Evolutionary conservation across 2,329 filamentous ascomycete genomes (phyloP), one percentile per base, ranked within the genome.

Genomic region (Paramyrothecium roridum): DNA sequence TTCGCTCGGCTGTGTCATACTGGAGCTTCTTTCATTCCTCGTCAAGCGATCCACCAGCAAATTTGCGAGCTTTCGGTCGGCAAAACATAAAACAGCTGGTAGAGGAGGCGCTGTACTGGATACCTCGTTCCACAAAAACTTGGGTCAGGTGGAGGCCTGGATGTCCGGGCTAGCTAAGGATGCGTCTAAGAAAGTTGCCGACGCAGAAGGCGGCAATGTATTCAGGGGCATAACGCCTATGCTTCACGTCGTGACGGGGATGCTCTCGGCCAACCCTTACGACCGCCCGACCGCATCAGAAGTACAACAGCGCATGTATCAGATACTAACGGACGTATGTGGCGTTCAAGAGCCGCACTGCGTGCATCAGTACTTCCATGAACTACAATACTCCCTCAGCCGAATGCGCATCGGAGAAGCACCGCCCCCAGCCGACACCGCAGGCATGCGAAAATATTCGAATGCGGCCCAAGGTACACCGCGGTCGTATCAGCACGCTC

Each of bases 111-210:
- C 84, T 7, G 80, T 87, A 1, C 78, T 81, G 8, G 88, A 91
- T 70, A 80, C 86, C 0, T 89, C 86, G 1, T 92, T 89, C 68
- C 88, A 91, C 69, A 82, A 82, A 59, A 90, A 91, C 61, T 75
- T 88, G 1, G 80, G 82, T 17, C 87, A 89, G 67, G 80, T 91
- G 2, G 82, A 88, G 59, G 77, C 77, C 16, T 92, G 89, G 89
- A 87, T 90, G 75, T 73, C 75, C 1, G 71, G 71, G 2, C 72
- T 90, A 4, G 81, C 83, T 33, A 82, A 83, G 56, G 83, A 87
- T n/a, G 83, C 82, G 52, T 68, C 61, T 58, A 80, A 78, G 62
- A 79, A 80, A 61, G 70, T 65, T 6, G 64, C 68, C 2, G 65
- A 65, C 26, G 65, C 63, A 37, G 71, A 74, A 21, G 71, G 76